Evolutionary conservation across 169 alveolate species (phyloP).

Genomic region (Fabrea salina): DNA sequence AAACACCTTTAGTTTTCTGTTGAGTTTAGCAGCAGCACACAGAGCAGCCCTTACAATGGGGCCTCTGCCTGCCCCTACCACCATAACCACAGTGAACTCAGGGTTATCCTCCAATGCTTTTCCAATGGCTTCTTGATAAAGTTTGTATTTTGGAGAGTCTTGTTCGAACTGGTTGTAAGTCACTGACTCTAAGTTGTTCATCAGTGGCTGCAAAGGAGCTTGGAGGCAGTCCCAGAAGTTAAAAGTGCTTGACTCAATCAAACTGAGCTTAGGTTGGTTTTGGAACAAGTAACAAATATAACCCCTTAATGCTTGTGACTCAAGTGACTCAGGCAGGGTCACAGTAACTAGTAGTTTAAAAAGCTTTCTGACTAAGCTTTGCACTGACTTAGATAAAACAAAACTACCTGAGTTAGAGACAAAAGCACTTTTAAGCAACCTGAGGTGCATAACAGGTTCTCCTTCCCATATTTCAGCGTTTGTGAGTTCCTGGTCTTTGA

Average conservation of each 20-base stretch:
- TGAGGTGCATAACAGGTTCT: constrained; percentile 23
- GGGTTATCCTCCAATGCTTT: constrained; percentile 37
- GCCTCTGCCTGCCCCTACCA: constrained; percentile 88
- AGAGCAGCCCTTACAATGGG: constrained; percentile 72
- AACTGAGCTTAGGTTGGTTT: constrained; percentile 40
- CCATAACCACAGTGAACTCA: constrained; percentile 49
- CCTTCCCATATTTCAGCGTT: constrained; percentile 29
- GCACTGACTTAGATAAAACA: constrained; percentile 48
- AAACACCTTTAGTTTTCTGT: constrained; percentile 42
- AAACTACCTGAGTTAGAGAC: constrained; percentile 41
- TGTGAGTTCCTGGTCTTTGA: constrained; percentile 29
- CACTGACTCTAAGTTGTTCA: constrained; percentile 66
- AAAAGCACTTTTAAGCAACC: constrained; percentile 22
- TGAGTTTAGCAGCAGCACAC: constrained; percentile 55
- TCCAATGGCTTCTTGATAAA: constrained; percentile 71
- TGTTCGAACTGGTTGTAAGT: constrained; percentile 80
- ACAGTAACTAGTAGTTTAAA: constrained; percentile 34
- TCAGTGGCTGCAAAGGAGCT: constrained; percentile 70
- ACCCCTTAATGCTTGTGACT: constrained; percentile 39
- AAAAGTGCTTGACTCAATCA: constrained; percentile 7
- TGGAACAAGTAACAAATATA: constrained; percentile 56
- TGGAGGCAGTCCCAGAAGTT: constrained; percentile 57
- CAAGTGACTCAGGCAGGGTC: constrained; percentile 28
- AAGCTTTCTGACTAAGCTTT: constrained; percentile 36
- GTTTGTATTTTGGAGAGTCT: constrained; percentile 72